phyloP scores from a whole-genome alignment of 1,284 basidiomycete genomes.

The Pascua sp. region DNA sequence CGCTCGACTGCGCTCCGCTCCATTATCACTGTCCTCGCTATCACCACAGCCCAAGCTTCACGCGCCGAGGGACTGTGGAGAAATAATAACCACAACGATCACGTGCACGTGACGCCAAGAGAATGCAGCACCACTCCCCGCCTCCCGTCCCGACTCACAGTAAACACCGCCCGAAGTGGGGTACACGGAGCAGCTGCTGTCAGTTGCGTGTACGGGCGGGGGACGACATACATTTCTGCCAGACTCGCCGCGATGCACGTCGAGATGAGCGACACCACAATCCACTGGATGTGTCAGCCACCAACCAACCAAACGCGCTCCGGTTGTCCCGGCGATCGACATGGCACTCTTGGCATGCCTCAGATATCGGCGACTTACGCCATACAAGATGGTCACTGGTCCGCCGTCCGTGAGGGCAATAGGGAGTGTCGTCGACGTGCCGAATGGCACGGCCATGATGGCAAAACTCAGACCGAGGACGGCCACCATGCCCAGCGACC shows the following conservation, averaged over 20 bases:
- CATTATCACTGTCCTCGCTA: too few species aligned
- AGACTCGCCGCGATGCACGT: conserved; percentile 50
- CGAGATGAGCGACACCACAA: conserved; percentile 52
- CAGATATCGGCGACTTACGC: conserved; percentile 26
- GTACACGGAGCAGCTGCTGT: conserved; percentile 48
- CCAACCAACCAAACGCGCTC: too few species aligned
- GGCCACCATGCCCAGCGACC: conserved; percentile 51
- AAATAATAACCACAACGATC: too few species aligned
- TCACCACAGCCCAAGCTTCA: too few species aligned
- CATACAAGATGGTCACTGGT: conserved; percentile 49
- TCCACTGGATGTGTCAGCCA: conserved; percentile 36
- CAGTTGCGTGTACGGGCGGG: conserved; percentile 4
- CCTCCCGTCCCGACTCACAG: conserved; percentile 25
- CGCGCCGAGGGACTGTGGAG: too few species aligned
- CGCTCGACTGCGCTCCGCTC: too few species aligned
- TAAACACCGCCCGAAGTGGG: conserved; percentile 54
- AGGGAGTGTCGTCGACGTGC: conserved; percentile 48
- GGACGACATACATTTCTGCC: conserved; percentile 46
- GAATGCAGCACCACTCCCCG: too few species aligned
- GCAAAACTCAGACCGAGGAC: conserved; percentile 50
- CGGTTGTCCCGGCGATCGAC: too few species aligned
- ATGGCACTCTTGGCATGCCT: neutral
- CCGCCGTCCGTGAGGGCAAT: conserved; percentile 52
- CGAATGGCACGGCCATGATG: conserved; percentile 49
- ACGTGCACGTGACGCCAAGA: too few species aligned